Base-by-base conservation (phyloP, 2,329 filamentous ascomycete species). In the Fusarium citri region DNA sequence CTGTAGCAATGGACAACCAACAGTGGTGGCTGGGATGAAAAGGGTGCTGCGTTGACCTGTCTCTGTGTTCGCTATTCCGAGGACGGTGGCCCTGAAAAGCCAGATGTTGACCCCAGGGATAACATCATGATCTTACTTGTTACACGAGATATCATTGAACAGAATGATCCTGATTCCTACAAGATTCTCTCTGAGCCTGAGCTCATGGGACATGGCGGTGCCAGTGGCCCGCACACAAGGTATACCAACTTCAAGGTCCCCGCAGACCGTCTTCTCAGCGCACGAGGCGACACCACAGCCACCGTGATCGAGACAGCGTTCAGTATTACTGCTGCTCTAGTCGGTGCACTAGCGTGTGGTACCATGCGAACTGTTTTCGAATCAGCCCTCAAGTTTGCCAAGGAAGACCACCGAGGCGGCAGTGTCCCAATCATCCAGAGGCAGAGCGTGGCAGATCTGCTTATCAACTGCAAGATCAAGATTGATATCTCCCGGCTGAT, bases 371-470 rank as follows among this genome's bases (percentile, higher is more conserved):
- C 47, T 1, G 60, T 59, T 3, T 63, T 63, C 1, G 48, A 63
- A 1, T 34, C 45, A 43, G 60, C 47, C 1, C 48, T 63, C 14
- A 53, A 53, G 5, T 63, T 63, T 8, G 42, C 58, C 8, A 63
- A 48, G 15, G 46, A 46, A 4, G 60, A 63, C 5, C 11, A 23
- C 6, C 11, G 60, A 26, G 60, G 58, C 8, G 60, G 60, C 2
- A 40, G 56, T 8, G 42, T 20, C 12, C 58, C 58, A 0, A 63
- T 63, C 2, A 63, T 63, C 1, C 30, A 63, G 8, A 43, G 59
- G 8, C 58, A 63, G 48, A 63, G 60, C 3, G 60, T 63, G 3
- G 60, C 60, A 34, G 60, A 63, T 23, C 37, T 55, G 15, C 60
- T 63, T 1, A 63, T 63, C 7, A 47, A 63, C 34, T 63, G 58